These are phyloP conservation scores for Geotrichum carabidarum DNA, from an alignment of 1,139 yeast species.

Conservation along the genomic window DNA sequence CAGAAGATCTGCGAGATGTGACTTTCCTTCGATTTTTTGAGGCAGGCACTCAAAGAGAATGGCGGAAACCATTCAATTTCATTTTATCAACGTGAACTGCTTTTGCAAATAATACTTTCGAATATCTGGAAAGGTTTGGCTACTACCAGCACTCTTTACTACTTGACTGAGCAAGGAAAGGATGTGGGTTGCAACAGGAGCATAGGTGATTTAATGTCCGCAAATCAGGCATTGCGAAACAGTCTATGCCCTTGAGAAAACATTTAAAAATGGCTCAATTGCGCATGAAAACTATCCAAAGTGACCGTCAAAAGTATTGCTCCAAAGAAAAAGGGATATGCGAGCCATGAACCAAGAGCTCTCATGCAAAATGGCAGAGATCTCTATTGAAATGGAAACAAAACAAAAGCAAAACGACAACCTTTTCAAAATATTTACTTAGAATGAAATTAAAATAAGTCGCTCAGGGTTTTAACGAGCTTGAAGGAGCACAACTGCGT, in stretches of 20 bases:
- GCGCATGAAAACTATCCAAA: slow-evolving; percentile 9
- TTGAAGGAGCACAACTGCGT: slow-evolving; percentile 19
- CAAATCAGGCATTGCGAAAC: slow-evolving; percentile 6
- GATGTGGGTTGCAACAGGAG: slow-evolving; percentile 27
- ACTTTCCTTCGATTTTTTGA: no score
- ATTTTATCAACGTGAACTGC: slow-evolving; percentile 54
- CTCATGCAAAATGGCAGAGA: slow-evolving; percentile 21
- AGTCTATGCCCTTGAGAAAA: slow-evolving; percentile 5
- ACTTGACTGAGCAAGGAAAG: slow-evolving; percentile 38
- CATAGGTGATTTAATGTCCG: slow-evolving; percentile 10
- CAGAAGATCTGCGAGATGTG: no score
- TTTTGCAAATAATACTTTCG: slow-evolving; percentile 54
- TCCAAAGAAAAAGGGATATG: slow-evolving; percentile 28
- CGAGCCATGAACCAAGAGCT: slow-evolving; percentile 22
- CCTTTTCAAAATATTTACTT: slow-evolving; percentile 14
- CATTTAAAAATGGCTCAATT: slow-evolving; percentile 14
- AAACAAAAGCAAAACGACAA: slow-evolving; percentile 25
- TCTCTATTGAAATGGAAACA: slow-evolving; percentile 24
- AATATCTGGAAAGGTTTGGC: slow-evolving; percentile 51
- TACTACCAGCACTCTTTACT: slow-evolving; percentile 44
- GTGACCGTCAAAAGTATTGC: slow-evolving; percentile 15
- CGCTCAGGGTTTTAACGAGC: slow-evolving; percentile 26
- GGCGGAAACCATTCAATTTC: slow-evolving; percentile 29
- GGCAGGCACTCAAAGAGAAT: no score
- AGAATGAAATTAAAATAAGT: slow-evolving; percentile 23